Evolutionary conservation across 2,329 filamentous ascomycete species (phyloP).

Genomic region (Microdochium trichocladiopsis): DNA sequence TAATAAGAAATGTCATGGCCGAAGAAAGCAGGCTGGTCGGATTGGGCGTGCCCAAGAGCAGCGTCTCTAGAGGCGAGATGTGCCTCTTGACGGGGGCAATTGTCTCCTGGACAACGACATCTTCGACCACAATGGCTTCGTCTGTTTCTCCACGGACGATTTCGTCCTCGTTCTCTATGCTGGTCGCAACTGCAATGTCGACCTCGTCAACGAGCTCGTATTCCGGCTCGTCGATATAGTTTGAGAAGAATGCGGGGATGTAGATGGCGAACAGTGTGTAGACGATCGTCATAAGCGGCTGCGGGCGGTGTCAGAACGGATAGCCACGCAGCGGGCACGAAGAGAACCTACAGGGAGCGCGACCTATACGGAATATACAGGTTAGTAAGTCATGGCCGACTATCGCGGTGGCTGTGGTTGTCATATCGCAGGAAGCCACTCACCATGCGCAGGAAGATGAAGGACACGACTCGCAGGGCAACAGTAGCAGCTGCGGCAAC

Average conservation of each 20-base stretch:
- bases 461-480: background rate
- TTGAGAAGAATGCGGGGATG: slow-evolving; percentile 53
- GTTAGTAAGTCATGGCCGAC: too few species aligned
- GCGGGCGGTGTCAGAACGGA: slow-evolving; percentile 3
- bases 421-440: too few species aligned
- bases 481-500: background rate
- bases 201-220: slow-evolving; percentile 55
- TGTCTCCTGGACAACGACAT: slow-evolving; percentile 58
- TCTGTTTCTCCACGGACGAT: slow-evolving; percentile 19
- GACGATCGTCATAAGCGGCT: slow-evolving; percentile 28
- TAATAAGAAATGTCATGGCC: slow-evolving; percentile 62
- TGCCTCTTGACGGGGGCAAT: slow-evolving; percentile 51
- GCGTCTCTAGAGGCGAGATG: slow-evolving; percentile 50
- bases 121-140: slow-evolving; percentile 31
- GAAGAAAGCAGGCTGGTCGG: slow-evolving; percentile 62
- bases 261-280: slow-evolving; percentile 62
- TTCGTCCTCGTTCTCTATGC: slow-evolving; percentile 28
- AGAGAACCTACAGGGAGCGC: slow-evolving; percentile 18
- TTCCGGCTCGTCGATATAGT: slow-evolving; percentile 47
- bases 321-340: background rate
- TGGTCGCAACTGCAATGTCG: slow-evolving; percentile 46
- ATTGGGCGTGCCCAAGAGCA: slow-evolving; percentile 72
- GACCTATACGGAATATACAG: slow-evolving; percentile 8
- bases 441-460: background rate
- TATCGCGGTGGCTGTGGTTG: too few species aligned